These are phyloP conservation scores for Microbotryum silenes-acaulis DNA, from an alignment of 1,284 basidiomycete species.

Conservation along the genomic window DNA sequence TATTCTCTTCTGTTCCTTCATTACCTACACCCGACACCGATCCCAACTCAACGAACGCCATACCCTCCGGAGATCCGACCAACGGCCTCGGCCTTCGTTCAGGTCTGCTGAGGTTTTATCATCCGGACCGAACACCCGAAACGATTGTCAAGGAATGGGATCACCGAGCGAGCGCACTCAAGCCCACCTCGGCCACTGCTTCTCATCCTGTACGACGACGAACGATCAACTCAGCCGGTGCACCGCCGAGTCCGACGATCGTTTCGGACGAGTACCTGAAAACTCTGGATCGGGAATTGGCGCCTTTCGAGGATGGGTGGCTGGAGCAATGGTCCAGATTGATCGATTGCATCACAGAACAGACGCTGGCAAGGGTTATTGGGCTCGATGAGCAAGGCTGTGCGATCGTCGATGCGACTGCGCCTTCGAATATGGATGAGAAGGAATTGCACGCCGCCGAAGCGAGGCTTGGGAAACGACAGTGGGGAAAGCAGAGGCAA, in stretches of 20 bases:
- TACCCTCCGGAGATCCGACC: conserved; percentile 2
- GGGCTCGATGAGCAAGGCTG: conserved; percentile 36
- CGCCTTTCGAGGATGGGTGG: conserved; percentile 42
- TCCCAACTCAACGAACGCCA: not conserved
- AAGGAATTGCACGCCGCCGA: conserved; percentile 3
- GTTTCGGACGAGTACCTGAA: conserved; percentile 39
- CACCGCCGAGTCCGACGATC: conserved; percentile 1
- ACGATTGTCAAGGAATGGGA: conserved; percentile 24
- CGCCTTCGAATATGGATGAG: conserved; percentile 23
- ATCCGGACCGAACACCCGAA: conserved; percentile 1
- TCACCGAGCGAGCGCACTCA: conserved; percentile 1
- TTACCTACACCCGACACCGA: not conserved
- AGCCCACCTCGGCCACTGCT: too few species aligned
- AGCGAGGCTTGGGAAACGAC: conserved; percentile 6
- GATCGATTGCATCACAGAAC: conserved; percentile 32
- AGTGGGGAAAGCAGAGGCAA: conserved; percentile 28
- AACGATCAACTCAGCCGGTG: not conserved
- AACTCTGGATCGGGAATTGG: conserved; percentile 41
- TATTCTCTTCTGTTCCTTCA: conserved; percentile 27
- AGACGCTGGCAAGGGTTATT: conserved; percentile 37
- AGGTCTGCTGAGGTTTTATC: not conserved
- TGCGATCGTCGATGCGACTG: conserved; percentile 36
- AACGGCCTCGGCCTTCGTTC: not conserved
- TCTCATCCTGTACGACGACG: not conserved
- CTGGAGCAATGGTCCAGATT: conserved; percentile 39